Base-by-base conservation (phyloP, 2,329 filamentous ascomycete genomes). In the Pleochaeta shiraiana region DNA sequence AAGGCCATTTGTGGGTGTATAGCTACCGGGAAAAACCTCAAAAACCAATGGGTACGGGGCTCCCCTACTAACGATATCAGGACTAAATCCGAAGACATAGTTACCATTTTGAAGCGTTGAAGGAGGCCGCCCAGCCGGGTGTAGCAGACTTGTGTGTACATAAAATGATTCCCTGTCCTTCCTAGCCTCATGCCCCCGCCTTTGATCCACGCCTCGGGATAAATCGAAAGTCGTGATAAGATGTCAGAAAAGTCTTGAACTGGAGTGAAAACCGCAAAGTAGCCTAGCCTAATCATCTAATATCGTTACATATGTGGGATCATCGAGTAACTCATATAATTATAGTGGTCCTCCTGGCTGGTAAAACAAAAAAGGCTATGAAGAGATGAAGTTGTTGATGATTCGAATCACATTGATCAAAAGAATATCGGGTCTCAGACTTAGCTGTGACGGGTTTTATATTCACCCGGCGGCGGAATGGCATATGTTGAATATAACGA, bases 401-500 rank as follows among this genome's bases (percentile, higher is more conserved):
- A 30, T 26, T 55, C 24, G 24, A 55, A 55, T 24, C 11, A 12
- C 6, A 7, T 55, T 4, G 50, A 12, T 55, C 11, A 7, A 26
- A 7, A 24, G 50, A 9, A 30, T 12, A 37, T 12, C 14, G 24
- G 16, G 50, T 30, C 50, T 55, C 16, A 12, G 6, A 28, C n/a
- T 55, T 55, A 26, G 50, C 50, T 55, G 4, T 55, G 24, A 28
- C 4, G 24, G 24, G 24, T 16, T 55, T 55, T 24, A 55, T 24
- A 55, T 55, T 55, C 50, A 55, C 24, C n/a, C 24, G 6, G 16
- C 50, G 43, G 43, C 24, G n/a, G 24, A 30, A 55, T 55, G 24
- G 50, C 50, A 55, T 28, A 30, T 55, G 50, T 55, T 55, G 24
- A 55, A 55, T 55, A 55, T 55, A 28, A 28, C n/a, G 50, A 55